Percentiles rank a stretch among this genome's conserved stretches.
phyloP scores from a whole-genome alignment of 768 basidiomycete species.

The Lentinula edodes region DNA sequence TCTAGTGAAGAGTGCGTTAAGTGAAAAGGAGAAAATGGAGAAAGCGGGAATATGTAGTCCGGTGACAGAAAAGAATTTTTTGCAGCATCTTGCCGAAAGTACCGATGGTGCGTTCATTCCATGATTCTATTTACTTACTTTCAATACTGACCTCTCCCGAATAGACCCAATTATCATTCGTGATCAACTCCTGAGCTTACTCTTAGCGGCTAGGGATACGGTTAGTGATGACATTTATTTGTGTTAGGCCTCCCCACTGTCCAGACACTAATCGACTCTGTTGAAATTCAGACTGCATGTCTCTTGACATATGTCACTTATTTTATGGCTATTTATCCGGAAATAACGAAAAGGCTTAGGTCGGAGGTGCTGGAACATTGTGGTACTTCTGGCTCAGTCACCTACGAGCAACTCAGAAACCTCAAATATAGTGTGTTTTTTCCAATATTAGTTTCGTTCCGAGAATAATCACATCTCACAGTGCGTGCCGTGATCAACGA shows the following conservation, averaged over 20 bases:
- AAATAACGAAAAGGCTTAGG: constrained; percentile 46
- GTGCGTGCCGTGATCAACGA: constrained; percentile 80
- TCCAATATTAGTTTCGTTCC: constrained; percentile 1
- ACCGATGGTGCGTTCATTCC: constrained; percentile 42
- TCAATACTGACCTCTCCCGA: neutral
- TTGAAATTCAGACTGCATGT: constrained; percentile 50
- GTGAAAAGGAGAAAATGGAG: constrained; percentile 33
- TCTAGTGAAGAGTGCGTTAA: constrained; percentile 48
- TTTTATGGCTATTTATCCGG: constrained; percentile 60
- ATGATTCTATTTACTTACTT: too few relatives aligned
- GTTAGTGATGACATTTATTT: constrained; percentile 25
- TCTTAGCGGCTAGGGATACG: constrained; percentile 76
- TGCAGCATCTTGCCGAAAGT: constrained; percentile 61
- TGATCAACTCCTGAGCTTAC: constrained; percentile 72
- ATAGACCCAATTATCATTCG: constrained; percentile 63
- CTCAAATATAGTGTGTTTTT: constrained; percentile 58
- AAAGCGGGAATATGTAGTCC: constrained; percentile 31
- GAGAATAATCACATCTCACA: constrained; percentile 15
- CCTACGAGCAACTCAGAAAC: constrained; percentile 49
- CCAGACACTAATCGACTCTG: neutral
- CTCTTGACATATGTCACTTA: constrained; percentile 67
- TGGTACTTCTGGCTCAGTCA: constrained; percentile 41
- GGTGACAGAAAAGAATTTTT: constrained; percentile 52
- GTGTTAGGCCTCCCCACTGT: too few relatives aligned
- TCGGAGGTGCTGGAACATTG: constrained; percentile 56